Evolutionary conservation across 345 rosid species (phyloP).

Genomic region (Jatropha curcas): DNA sequence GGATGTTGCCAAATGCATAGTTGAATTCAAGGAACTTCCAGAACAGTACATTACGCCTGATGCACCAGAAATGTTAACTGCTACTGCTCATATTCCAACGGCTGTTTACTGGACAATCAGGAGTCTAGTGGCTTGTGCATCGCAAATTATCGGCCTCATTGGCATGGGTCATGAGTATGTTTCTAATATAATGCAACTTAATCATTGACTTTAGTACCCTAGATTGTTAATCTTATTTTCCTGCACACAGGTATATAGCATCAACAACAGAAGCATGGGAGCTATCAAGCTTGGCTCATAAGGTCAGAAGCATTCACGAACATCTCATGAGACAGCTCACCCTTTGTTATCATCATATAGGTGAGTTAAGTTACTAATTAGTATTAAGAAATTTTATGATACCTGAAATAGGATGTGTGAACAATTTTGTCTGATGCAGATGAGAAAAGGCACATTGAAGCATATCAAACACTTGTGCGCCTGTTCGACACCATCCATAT

Average conservation of each 20-base stretch:
- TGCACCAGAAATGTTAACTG: constrained; percentile 31
- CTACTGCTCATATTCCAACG: constrained; percentile 47
- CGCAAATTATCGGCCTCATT: constrained; percentile 39
- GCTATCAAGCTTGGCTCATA: constrained; percentile 60
- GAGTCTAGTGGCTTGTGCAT: constrained; percentile 47
- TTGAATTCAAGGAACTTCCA: constrained; percentile 45
- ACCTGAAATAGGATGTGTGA: too few relatives aligned
- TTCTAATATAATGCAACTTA: neutral
- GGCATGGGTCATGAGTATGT: constrained; percentile 49
- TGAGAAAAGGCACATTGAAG: constrained; percentile 41
- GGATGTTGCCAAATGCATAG: constrained; percentile 59
- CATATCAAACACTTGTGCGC: constrained; percentile 38
- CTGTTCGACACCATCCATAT: constrained; percentile 35
- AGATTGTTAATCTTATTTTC: neutral
- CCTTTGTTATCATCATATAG: constrained; percentile 40
- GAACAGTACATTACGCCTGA: constrained; percentile 44
- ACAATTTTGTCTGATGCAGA: constrained; percentile 28
- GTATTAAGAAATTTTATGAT: neutral
- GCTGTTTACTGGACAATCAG: constrained; percentile 59
- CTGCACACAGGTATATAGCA: constrained; percentile 33
- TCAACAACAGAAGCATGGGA: constrained; percentile 67
- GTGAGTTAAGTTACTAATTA: constrained; percentile 17
- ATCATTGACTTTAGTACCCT: neutral
- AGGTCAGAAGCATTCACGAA: constrained; percentile 46
- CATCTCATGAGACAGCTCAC: constrained; percentile 45